A percentile compares a stretch with the other conserved stretches of the same genome.
These are phyloP conservation scores for Vinca major DNA, from an alignment of 305 asterid genomes.

Conservation along the genomic window DNA sequence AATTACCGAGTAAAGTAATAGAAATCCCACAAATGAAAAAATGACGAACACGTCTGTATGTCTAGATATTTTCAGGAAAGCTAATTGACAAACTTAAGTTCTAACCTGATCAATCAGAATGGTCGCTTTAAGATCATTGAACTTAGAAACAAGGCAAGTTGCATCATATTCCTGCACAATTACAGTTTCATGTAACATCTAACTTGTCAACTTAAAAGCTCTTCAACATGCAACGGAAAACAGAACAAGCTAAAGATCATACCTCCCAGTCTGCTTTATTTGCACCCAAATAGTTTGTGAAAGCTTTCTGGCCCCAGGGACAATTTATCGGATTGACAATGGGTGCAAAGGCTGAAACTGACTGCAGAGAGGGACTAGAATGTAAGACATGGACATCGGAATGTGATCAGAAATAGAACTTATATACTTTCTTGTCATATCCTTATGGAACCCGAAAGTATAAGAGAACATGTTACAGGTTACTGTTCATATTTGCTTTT, in stretches of 20 bases:
- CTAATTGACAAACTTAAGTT: background rate
- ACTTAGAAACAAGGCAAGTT: slow-evolving; percentile 57
- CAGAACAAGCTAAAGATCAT: slow-evolving; percentile 18
- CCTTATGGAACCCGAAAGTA: background rate
- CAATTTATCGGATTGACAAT: slow-evolving; percentile 68
- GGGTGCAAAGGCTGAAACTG: slow-evolving; percentile 93
- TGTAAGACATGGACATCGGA: background rate
- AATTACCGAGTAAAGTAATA: too few relatives aligned
- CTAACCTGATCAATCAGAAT: slow-evolving; percentile 92
- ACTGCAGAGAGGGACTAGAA: slow-evolving; percentile 30
- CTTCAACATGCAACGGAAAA: slow-evolving; percentile 2
- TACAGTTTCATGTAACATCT: slow-evolving; percentile 6
- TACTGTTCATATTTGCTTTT: background rate
- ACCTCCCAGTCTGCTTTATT: slow-evolving; percentile 89
- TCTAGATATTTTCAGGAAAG: background rate
- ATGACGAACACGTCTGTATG: too few relatives aligned
- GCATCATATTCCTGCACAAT: slow-evolving; percentile 85
- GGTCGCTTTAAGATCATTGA: slow-evolving; percentile 54
- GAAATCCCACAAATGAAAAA: too few relatives aligned
- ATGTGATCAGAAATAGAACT: background rate
- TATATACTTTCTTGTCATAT: background rate
- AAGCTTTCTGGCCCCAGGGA: slow-evolving; percentile 98
- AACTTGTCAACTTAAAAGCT: slow-evolving; percentile 5
- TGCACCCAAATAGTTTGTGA: slow-evolving; percentile 79
- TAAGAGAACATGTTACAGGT: background rate